phyloP scores from a whole-genome alignment of 257 asterid species.

The Gardenia jasminoides region DNA sequence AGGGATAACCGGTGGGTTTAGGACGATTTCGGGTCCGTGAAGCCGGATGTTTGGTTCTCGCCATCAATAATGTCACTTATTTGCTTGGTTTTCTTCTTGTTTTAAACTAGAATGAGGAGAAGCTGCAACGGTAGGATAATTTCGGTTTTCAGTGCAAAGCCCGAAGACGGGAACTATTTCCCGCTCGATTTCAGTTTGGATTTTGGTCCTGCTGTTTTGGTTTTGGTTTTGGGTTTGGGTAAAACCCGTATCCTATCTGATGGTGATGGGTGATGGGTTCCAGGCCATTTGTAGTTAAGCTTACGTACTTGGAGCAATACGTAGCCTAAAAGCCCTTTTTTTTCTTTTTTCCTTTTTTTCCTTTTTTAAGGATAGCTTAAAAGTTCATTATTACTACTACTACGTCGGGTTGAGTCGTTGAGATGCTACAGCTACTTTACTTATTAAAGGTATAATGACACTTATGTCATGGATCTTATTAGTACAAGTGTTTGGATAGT shows the following conservation, averaged over 20 bases:
- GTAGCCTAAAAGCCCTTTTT: too few relatives aligned
- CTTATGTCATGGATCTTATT: too few relatives aligned
- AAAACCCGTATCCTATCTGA: neutral
- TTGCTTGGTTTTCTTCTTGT: neutral
- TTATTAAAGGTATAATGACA: too few relatives aligned
- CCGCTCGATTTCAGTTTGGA: slow-evolving; percentile 13
- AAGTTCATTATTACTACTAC: too few relatives aligned
- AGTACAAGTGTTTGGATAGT: too few relatives aligned
- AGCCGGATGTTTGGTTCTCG: slow-evolving; percentile 56
- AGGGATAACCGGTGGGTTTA: slow-evolving; percentile 33
- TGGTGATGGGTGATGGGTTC: too few relatives aligned
- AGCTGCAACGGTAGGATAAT: neutral
- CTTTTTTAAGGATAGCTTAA: too few relatives aligned
- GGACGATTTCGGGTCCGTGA: slow-evolving; percentile 12
- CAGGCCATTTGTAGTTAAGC: too few relatives aligned
- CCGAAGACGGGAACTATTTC: neutral
- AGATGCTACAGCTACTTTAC: too few relatives aligned
- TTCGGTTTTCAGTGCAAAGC: neutral
- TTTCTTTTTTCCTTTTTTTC: too few relatives aligned
- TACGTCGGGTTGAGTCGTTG: too few relatives aligned
- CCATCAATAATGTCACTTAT: slow-evolving; percentile 36
- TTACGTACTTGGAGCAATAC: too few relatives aligned
- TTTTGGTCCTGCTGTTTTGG: neutral
- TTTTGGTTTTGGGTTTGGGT: neutral
- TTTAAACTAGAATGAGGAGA: neutral